Conservation (phyloP, 2,329 filamentous ascomycete genomes). For the Diaporthe destruens region DNA sequence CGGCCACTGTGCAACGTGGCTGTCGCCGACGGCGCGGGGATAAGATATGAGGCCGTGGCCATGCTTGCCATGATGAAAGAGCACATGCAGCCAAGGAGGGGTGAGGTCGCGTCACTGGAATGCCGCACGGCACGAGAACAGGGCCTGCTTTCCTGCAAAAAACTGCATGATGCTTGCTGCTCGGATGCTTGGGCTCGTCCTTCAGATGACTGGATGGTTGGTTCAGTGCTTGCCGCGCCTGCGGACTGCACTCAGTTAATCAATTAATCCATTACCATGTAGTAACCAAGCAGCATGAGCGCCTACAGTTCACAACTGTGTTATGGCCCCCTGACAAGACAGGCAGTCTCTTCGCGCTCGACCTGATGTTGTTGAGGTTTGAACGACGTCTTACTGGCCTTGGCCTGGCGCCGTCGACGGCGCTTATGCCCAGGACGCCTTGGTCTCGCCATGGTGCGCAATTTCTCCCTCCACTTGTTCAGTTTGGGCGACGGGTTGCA, state of each 20-base stretch:
- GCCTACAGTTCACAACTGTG: too few species aligned
- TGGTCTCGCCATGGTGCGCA: conserved; percentile 3
- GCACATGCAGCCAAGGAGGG: conserved; percentile 30
- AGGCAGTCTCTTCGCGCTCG: too few species aligned
- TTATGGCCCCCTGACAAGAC: too few species aligned
- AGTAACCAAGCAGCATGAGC: too few species aligned
- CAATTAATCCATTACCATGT: background rate
- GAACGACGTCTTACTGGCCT: background rate
- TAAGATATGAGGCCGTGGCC: background rate
- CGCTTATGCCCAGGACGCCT: conserved; percentile 12
- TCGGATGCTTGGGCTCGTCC: background rate
- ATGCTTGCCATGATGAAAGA: conserved; percentile 15
- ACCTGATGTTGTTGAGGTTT: too few species aligned
- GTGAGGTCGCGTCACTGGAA: conserved; percentile 32
- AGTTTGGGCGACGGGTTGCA: conserved; percentile 23
- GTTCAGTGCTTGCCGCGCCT: background rate
- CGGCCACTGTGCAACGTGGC: conserved; percentile 29
- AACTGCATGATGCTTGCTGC: conserved; percentile 13
- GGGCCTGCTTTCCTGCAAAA: conserved; percentile 3
- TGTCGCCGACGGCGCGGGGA: conserved; percentile 34
- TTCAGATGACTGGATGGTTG: background rate
- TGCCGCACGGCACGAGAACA: conserved; percentile 10
- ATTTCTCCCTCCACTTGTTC: background rate
- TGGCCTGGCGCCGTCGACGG: conserved; percentile 2
- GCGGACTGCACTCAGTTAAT: background rate